phyloP scores from a whole-genome alignment of 2,329 filamentous ascomycete genomes.

The Colletotrichum orbiculare region DNA sequence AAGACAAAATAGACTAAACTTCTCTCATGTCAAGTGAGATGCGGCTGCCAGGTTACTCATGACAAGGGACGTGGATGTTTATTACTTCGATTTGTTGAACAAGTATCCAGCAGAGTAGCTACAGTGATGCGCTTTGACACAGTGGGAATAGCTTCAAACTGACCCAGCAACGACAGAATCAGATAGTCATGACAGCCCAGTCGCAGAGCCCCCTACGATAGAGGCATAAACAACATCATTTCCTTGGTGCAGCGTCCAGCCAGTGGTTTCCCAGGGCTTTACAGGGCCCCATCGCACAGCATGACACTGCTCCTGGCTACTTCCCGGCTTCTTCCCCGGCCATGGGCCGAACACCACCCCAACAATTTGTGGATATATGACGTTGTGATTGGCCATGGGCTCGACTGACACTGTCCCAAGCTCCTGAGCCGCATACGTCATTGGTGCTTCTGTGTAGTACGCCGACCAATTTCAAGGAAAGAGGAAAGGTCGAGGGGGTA shows the following conservation, averaged over 20 bases:
- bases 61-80: too few species aligned
- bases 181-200: too few species aligned
- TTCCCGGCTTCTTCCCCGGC: slow-evolving; percentile 24
- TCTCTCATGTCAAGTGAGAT: slow-evolving; percentile 6
- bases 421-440: slow-evolving; percentile 38
- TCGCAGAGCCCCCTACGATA: background rate
- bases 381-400: slow-evolving; percentile 19
- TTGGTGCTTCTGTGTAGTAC: slow-evolving; percentile 19
- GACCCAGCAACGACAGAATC: background rate
- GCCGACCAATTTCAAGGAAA: slow-evolving; percentile 38
- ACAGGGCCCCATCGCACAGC: slow-evolving; percentile 18
- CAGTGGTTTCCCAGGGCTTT: too few species aligned
- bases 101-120: too few species aligned
- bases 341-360: slow-evolving; percentile 13
- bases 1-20: slow-evolving; percentile 32
- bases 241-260: too few species aligned
- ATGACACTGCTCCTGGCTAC: slow-evolving; percentile 29
- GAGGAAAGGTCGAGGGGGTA: slow-evolving; percentile 29
- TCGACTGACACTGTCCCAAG: slow-evolving; percentile 25
- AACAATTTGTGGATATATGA: background rate
- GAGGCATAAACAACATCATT: slow-evolving; percentile 10
- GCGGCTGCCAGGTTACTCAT: too few species aligned
- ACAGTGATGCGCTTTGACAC: too few species aligned
- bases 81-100: too few species aligned
- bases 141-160: slow-evolving; percentile 1